Percentiles rank a stretch among this genome's conserved stretches.
These are phyloP conservation scores for Parachaetomium inaequale DNA, from an alignment of 495 filamentous ascomycete genomes.

Conservation along the genomic window DNA sequence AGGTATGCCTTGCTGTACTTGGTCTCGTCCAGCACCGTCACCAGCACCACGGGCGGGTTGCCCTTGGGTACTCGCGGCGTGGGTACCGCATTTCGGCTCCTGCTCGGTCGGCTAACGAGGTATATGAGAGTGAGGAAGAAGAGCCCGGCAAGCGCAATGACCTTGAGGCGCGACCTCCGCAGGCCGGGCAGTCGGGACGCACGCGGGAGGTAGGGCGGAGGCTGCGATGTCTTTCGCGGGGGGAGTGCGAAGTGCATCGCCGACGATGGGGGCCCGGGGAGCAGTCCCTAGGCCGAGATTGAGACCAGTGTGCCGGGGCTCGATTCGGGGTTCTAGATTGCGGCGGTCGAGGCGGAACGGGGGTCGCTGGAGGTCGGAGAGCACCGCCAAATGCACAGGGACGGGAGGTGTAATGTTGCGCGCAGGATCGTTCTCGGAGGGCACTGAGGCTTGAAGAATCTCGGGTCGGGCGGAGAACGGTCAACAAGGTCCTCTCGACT, in stretches of 20 bases:
- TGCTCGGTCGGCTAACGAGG: slow-evolving; percentile 49
- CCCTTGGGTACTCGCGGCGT: slow-evolving; percentile 45
- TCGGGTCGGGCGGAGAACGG: neutral
- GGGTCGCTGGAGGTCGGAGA: neutral
- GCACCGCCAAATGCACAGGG: neutral
- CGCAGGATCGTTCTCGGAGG: neutral
- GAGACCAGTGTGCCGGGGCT: neutral
- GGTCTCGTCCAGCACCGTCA: slow-evolving; percentile 73
- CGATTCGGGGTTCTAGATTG: neutral
- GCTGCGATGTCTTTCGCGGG: slow-evolving; percentile 72
- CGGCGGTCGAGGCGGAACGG: neutral
- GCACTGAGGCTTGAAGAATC: neutral
- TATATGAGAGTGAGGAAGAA: slow-evolving; percentile 59
- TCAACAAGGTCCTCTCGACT: neutral
- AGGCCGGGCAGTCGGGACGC: slow-evolving; percentile 57
- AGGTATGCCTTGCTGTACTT: slow-evolving; percentile 60
- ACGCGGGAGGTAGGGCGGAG: slow-evolving; percentile 58
- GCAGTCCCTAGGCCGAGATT: slow-evolving; percentile 12
- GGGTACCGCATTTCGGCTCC: slow-evolving; percentile 25
- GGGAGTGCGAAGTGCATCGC: slow-evolving; percentile 91
- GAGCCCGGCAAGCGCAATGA: slow-evolving; percentile 55
- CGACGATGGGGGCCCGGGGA: slow-evolving; percentile 9
- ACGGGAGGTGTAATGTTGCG: neutral
- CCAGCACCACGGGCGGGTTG: slow-evolving; percentile 76
- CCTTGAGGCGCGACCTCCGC: slow-evolving; percentile 64